Base-by-base conservation (phyloP, 768 basidiomycete genomes). In the Thelephora ganbajun region DNA sequence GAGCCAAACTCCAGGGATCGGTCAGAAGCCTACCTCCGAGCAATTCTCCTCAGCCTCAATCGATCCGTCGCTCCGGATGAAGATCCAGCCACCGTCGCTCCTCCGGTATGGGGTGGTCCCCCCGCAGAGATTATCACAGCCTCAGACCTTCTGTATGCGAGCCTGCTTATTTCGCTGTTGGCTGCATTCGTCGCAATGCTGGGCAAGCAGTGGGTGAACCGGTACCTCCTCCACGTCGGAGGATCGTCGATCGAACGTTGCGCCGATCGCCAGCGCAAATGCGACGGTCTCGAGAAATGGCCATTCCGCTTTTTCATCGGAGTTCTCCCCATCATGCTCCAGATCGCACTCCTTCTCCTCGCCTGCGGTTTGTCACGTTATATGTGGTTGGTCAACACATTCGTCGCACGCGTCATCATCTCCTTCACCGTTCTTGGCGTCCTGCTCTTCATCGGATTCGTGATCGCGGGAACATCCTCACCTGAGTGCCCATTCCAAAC, bases 161-260 rank as follows among this genome's bases (percentile, higher is more conserved):
- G 58, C 43, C 50, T 63, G 2, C 45, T 53, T 1, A 57, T 70
- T 33, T 72, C 69, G 51, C 58, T 75, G 6, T 59, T 60, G 2
- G 65, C 68, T 37, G 71, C 68, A 46, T 59, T 73, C 19, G 48
- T 59, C 7, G 69, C 71, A 9, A 74, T 70, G 6, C 53, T 76
- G 7, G 67, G 71, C 22, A 67, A 75, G 52, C 70, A 72, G 48
- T 76, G 73, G 73, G 60, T 68, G 1, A 37, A 44, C 20, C 50
- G 35, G 19, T 30, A 46, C 52, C 14, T 47, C 49, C 41, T 6
- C 4, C n/a, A 39, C 20, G 23, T 9, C n/a, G 35, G n/a, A 48
- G 56, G 16, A 9, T 47, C 54, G 11, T 33, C 48, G 19, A 48
- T 47, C 16, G 45, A 48, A 19, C 57, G 54, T 46, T 48, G 51